Percentiles rank a stretch among this genome's conserved stretches.
phyloP scores from a whole-genome alignment of 768 basidiomycete species.

The Russula brevipes region DNA sequence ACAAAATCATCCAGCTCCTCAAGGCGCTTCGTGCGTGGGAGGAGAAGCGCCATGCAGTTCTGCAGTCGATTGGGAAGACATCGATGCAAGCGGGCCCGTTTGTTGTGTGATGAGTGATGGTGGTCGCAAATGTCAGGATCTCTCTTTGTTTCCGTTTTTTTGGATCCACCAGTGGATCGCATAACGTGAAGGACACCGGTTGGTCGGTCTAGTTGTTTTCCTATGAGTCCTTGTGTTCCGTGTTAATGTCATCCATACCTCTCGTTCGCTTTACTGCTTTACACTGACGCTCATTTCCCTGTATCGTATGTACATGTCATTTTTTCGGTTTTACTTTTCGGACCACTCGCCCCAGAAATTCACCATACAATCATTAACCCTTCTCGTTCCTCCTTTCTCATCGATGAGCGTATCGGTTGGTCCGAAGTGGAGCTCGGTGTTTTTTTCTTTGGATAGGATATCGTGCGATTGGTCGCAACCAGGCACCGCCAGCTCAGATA shows the following conservation, averaged over 20 bases:
- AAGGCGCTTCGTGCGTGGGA: constrained; percentile 75
- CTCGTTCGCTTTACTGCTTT: too few species aligned
- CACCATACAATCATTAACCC: not conserved
- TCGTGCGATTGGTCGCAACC: too few species aligned
- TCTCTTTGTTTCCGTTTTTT: not conserved
- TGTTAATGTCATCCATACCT: too few species aligned
- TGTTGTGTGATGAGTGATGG: constrained; percentile 21
- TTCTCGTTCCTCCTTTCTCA: not conserved
- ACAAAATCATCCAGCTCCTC: constrained; percentile 77
- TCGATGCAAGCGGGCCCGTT: constrained; percentile 31
- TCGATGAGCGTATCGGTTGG: not conserved
- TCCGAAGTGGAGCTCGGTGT: too few species aligned
- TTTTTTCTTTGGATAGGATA: too few species aligned
- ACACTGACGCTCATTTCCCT: not conserved
- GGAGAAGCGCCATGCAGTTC: constrained; percentile 59
- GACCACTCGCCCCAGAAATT: not conserved
- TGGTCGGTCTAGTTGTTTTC: not conserved
- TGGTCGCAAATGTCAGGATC: not conserved
- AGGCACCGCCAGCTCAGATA: too few species aligned
- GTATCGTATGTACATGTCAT: not conserved
- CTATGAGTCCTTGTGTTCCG: too few species aligned
- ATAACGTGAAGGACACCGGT: not conserved
- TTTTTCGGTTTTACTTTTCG: not conserved
- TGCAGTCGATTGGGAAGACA: constrained; percentile 44
- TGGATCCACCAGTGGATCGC: not conserved